Percentiles rank a stretch among this genome's conserved stretches.
phyloP scores from a whole-genome alignment of 1,284 basidiomycete species.

The Ustilago hordei region DNA sequence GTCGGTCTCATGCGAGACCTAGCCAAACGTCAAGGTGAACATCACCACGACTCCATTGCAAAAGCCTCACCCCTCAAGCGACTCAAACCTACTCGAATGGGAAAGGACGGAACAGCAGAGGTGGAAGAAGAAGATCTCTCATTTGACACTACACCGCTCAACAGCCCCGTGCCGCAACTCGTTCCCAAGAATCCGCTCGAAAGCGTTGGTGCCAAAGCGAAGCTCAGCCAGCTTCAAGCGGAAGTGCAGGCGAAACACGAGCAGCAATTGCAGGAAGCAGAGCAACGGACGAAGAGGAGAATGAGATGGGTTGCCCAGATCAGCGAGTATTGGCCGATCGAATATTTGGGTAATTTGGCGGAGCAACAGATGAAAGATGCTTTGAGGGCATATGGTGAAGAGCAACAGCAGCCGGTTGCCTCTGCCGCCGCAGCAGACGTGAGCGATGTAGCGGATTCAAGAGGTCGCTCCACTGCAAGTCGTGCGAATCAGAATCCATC shows the following conservation, averaged over 20 bases:
- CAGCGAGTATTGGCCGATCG: constrained; percentile 85
- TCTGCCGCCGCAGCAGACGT: neutral
- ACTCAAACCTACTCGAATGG: constrained; percentile 9
- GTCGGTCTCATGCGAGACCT: constrained; percentile 79
- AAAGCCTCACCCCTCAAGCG: constrained; percentile 24
- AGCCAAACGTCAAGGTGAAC: constrained; percentile 72
- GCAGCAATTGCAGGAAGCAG: constrained; percentile 30
- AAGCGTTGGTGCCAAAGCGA: constrained; percentile 2
- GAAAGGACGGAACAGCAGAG: constrained; percentile 40
- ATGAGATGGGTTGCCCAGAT: constrained; percentile 71
- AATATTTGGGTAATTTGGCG: constrained; percentile 79
- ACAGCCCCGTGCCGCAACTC: constrained; percentile 80
- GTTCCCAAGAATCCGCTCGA: constrained; percentile 45
- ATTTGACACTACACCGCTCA: constrained; percentile 73
- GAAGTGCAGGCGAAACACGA: constrained; percentile 30
- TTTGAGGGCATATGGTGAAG: constrained; percentile 46
- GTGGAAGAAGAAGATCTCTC: constrained; percentile 60
- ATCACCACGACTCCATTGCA: neutral
- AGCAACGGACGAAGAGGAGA: constrained; percentile 54
- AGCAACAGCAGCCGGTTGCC: constrained; percentile 2
- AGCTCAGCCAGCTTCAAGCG: constrained; percentile 18
- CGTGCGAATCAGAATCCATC: constrained; percentile 2
- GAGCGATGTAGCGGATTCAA: neutral
- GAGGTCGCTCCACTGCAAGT: constrained; percentile 15
- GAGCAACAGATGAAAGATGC: constrained; percentile 77